Conservation (phyloP, 306 rosid species). For the Acacia crassicarpa region DNA sequence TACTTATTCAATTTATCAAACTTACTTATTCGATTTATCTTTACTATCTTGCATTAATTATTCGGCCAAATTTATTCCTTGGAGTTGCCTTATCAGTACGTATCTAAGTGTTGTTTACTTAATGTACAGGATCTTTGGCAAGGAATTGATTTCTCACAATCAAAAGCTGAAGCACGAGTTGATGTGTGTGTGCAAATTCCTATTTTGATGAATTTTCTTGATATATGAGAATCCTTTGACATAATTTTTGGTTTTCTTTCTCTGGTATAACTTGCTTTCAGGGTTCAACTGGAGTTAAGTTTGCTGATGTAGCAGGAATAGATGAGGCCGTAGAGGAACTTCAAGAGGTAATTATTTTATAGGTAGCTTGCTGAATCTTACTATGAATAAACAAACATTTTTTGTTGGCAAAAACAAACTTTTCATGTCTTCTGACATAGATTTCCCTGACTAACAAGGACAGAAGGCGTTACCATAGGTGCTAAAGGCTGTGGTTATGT, state of each 20-base stretch:
- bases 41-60: slow-evolving; percentile 10
- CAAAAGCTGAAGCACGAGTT: slow-evolving; percentile 99
- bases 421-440: slow-evolving; percentile 6
- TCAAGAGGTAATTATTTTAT: slow-evolving; percentile 69
- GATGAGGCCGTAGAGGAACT: slow-evolving; percentile 99
- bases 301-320: slow-evolving; percentile 93
- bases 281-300: slow-evolving; percentile 97
- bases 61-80: slow-evolving; percentile 21
- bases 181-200: slow-evolving; percentile 60
- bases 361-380: slow-evolving; percentile 4
- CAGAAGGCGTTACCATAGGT: neutral
- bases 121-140: slow-evolving; percentile 91
- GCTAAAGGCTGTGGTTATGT: neutral
- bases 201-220: slow-evolving; percentile 30
- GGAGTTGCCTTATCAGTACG: slow-evolving; percentile 34
- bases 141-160: slow-evolving; percentile 96
- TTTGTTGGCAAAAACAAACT: neutral
- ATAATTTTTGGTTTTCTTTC: slow-evolving; percentile 28
- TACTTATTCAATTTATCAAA: slow-evolving; percentile 16
- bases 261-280: slow-evolving; percentile 46
- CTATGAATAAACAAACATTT: neutral
- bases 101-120: slow-evolving; percentile 33
- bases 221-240: slow-evolving; percentile 18
- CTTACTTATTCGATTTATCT: slow-evolving; percentile 18
- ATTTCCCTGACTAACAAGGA: neutral